Base-by-base conservation (phyloP, 2,329 filamentous ascomycete genomes). In the Claviceps citrina region DNA sequence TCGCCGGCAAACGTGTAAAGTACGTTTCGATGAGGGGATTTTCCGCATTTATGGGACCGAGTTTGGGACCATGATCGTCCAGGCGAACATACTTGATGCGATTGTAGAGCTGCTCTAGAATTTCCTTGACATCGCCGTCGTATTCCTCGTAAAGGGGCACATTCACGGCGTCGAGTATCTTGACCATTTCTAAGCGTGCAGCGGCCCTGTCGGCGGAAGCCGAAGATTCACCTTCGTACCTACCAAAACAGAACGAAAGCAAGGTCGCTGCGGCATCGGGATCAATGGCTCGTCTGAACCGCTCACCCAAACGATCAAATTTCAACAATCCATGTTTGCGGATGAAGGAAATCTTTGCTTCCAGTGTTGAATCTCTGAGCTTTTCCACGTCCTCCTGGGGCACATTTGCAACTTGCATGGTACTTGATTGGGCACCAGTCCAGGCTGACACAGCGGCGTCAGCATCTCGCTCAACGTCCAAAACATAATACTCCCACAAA, bases 71-170 rank as follows among this genome's bases (percentile, higher is more conserved):
- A 55, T 96, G 73, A 0, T 85, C 81, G 47, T 96, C 91, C n/a
- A 98, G 63, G 30, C 91, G 81, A 46, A 89, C 75, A 63, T 98
- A 98, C 60, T 94, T 95, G 64, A 87, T 84, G 45, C 93, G 80
- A 56, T 95, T 93, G 66, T 81, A 93, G 20, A 96, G 65, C 60
- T 98, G 89, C 46, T 95, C 79, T 41, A 94, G 70, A 48, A 94
- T 91, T 47, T 83, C 83, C 20, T 74, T 74, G 9, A 82, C 68
- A 55, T 98, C 91, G 16, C 64, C 66, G 54, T 98, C 86, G 57
- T 93, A 98, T 59, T 98, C 91, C 47, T 80, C 73, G 64, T 98
- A 98, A 53, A 89, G 83, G 2, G 81, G 74, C 26, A 95, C 67
- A 52, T 98, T 98, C 50, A 91, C 65, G 37, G 85, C 81, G 49